Conservation (phyloP, 2,329 filamentous ascomycete genomes). For the Ophiostoma sp. region DNA sequence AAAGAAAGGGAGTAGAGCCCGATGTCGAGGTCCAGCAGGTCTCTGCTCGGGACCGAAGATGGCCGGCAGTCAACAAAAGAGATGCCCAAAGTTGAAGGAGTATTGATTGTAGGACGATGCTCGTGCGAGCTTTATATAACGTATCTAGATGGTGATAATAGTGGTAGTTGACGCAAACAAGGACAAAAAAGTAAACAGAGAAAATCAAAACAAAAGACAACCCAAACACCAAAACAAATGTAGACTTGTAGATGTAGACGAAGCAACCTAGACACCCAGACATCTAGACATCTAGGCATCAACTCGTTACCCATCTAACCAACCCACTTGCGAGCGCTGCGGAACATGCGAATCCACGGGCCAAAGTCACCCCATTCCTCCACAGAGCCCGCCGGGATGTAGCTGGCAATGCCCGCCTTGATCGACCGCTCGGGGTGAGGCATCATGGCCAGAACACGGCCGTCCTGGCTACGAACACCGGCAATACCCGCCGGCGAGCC, state of each 20-base stretch:
- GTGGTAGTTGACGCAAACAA: not conserved
- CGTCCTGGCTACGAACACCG: slow-evolving; percentile 70
- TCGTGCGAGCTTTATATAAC: not conserved
- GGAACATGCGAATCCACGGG: slow-evolving; percentile 82
- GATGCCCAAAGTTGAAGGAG: not conserved
- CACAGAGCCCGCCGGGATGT: slow-evolving; percentile 53
- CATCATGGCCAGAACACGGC: slow-evolving; percentile 83
- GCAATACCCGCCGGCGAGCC: slow-evolving; percentile 78
- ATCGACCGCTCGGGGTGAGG: slow-evolving; percentile 90
- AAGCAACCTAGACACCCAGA: not conserved
- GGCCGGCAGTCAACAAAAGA: not conserved
- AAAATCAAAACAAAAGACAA: not conserved
- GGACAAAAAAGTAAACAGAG: not conserved
- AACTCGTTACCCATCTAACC: slow-evolving; percentile 41
- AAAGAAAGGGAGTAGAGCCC: no score
- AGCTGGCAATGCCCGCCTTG: slow-evolving; percentile 72
- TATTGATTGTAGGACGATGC: not conserved
- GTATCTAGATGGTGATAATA: not conserved
- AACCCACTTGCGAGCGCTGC: slow-evolving; percentile 83
- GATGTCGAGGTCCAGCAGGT: not conserved
- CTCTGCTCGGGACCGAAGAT: not conserved
- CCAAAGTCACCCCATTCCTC: slow-evolving; percentile 74
- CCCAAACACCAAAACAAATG: not conserved
- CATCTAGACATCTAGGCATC: not conserved
- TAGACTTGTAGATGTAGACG: not conserved